Evolutionary conservation across 257 asterid genomes (phyloP), one percentile per base, ranked within the genome.

Genomic region (Solanum clarkiae): DNA sequence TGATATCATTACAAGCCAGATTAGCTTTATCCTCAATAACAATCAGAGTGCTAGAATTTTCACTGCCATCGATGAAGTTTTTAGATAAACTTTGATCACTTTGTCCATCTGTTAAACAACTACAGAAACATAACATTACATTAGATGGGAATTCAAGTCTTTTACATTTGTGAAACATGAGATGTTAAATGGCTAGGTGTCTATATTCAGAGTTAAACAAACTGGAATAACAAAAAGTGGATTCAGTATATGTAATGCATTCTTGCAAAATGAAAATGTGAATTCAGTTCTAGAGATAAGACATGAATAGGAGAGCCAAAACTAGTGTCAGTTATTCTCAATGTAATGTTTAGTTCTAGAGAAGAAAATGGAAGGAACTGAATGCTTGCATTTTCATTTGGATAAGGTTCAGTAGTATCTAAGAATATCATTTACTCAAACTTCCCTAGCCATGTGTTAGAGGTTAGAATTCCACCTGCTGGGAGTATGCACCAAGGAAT

Each of bases 61-160:
- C 86, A 80, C 51, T 47, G 80, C 85, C 89, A 83, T 86, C 74
- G 59, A 51, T 83, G 79, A 92, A 84, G 86, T 86, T 90, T 65
- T 80, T 49, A 83, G 91, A 87, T 80, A 75, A 69, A 47, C 89
- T 84, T 86, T 86, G 80, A 36, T 84, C 87, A 81, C 81, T 90
- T 81, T 75, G 89, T 72, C 89, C 93, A 80, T 87, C 91, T 14
- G 95, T 91, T 90, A 90, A 82, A 88, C 95, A 91, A 89, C 96
- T 92, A 84, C 62, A 84, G 70, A 81, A 77, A 75, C 22, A 65
- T 54, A 77, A 29, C 62, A 22, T 6, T 60, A 20, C 53, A 63
- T 40, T 75, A 84, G 70, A 69, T 40, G 40, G 16, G 16, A 17
- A 9, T 53, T 44, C 69, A 84, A 26, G 47, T 24, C 63, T 13